Evolutionary conservation across 176 grass and related monocot genomes (phyloP), one percentile per base, ranked within the genome.

Genomic region (Oryza australiensis): DNA sequence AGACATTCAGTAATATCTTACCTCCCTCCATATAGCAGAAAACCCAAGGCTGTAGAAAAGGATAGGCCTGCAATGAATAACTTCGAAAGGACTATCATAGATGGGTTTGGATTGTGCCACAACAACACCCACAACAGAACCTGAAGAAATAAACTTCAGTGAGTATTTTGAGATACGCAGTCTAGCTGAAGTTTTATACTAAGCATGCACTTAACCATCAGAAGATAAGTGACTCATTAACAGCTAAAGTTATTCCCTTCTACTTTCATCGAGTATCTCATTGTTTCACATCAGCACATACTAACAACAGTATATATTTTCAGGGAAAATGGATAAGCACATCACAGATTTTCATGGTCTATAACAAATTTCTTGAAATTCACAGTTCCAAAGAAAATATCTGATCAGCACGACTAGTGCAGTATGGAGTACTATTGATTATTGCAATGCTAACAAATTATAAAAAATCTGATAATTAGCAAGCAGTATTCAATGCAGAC

Each of bases 1-100:
- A 77, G 53, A 11, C 26, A 49, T 62, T 7, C 3, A 77, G 30
- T 63, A 62, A 2, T 66, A 55, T 57, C 86, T 70, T 86, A 91
- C 92, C 90, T 92, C 64, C 92, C 90, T 69, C 92, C 95, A 59
- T 95, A 95, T 1, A 93, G 35, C 32, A 95, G 66, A 93, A 98
- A 98, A 79, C 86, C 86, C 46, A 95, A 67, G 63, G 95, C 95
- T 48, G 90, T 77, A 26, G 71, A 88, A 75, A 98, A 93, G 27
- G 95, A 98, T 11, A 98, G 88, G 33, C 88, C 87, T 76, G 83
- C 85, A 64, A 90, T 70, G 51, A 90, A 93, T 49, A 90, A 59
- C 35, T 90, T 89, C 22, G 80, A 86, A 51, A 88, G 43, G 48
- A 86, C 49, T 78, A 88, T 76, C 79, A 95, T 86, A 45, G 68